Percentiles rank a stretch among this genome's conserved stretches.
These are phyloP conservation scores for Lavandula angustifolia DNA, from an alignment of 257 asterid genomes.

Conservation along the genomic window DNA sequence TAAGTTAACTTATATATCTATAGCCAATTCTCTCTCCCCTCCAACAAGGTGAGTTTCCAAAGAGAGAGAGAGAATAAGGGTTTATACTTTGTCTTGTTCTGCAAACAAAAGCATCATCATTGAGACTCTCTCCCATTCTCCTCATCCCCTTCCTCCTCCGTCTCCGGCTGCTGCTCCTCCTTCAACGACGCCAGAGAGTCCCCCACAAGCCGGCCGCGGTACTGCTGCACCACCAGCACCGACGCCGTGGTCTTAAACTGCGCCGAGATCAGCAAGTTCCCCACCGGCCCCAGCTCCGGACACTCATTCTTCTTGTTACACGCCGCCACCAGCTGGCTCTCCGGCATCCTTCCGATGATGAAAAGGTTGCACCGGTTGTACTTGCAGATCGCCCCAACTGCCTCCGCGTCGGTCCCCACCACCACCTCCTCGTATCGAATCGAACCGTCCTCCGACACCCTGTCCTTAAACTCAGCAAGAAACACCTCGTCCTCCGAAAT, in stretches of 20 bases:
- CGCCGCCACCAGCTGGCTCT: slow-evolving; percentile 44
- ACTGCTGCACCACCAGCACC: slow-evolving; percentile 61
- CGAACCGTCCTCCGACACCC: slow-evolving; percentile 24
- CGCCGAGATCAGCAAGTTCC: slow-evolving; percentile 43
- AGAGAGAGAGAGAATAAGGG: too few species aligned
- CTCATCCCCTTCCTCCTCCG: background rate
- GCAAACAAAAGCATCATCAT: too few species aligned
- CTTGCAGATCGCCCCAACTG: slow-evolving; percentile 29
- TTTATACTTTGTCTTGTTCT: too few species aligned
- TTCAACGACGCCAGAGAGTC: slow-evolving; percentile 27
- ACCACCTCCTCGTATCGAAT: slow-evolving; percentile 34
- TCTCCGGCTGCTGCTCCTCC: background rate
- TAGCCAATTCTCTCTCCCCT: too few species aligned
- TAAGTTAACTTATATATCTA: too few species aligned
- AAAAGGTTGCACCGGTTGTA: slow-evolving; percentile 37
- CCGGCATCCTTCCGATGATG: slow-evolving; percentile 44
- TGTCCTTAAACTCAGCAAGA: slow-evolving; percentile 34
- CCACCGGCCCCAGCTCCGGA: slow-evolving; percentile 54
- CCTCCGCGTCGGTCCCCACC: slow-evolving; percentile 31
- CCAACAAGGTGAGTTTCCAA: too few species aligned
- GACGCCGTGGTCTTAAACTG: slow-evolving; percentile 42
- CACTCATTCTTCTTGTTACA: slow-evolving; percentile 37
- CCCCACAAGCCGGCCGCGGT: slow-evolving; percentile 29
- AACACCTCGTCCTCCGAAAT: slow-evolving; percentile 24
- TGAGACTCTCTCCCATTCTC: too few species aligned